Evolutionary conservation across 2,329 filamentous ascomycete genomes (phyloP), one percentile per base, ranked within the genome.

Genomic region (Fusarium secorum): DNA sequence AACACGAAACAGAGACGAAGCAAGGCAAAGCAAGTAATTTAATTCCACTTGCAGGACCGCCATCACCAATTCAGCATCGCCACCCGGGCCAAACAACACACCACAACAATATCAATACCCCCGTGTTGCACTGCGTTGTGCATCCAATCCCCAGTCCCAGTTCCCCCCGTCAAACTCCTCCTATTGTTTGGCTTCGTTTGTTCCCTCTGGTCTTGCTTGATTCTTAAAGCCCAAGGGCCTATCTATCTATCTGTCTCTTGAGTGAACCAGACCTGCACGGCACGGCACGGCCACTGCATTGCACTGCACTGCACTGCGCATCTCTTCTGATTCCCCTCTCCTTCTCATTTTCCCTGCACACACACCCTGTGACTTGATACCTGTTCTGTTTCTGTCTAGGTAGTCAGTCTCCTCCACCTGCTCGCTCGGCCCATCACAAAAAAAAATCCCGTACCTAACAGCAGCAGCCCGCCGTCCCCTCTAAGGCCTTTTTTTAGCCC

Each of bases 401-500:
- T 65, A 65, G 62, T 64, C 60, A 56, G 39, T 56, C 53, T 69
- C 71, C 66, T 75, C 64, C 73, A 74, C 74, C 73, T 72, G 53
- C 67, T 65, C n/a, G 42, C 66, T 65, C 28, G 62, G 71, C 73
- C 74, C 74, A 75, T 75, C 66, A 49, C 60, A 63, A 64, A 65
- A 68, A 68, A 69, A 72, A 66, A 64, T 28, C 55, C 74, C 71
- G 68, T 73, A 68, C 66, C 60, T 69, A 69, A 71, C 56, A 67
- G 63, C 54, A 66, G 64, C 74, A 49, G 65, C 55, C 55, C 48
- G 63, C 66, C 68, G 68, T 76, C 69, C 69, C 68, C 74, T 48
- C 53, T 49, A 74, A 75, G 71, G 73, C 74, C 70, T 67, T 74
- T 76, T 75, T 55, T 59, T 64, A 74, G 74, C 70, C 68, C 68